Evolutionary conservation across 2,329 filamentous ascomycete species (phyloP), one percentile per base, ranked within the genome.

Genomic region (Neobulgaria alba): DNA sequence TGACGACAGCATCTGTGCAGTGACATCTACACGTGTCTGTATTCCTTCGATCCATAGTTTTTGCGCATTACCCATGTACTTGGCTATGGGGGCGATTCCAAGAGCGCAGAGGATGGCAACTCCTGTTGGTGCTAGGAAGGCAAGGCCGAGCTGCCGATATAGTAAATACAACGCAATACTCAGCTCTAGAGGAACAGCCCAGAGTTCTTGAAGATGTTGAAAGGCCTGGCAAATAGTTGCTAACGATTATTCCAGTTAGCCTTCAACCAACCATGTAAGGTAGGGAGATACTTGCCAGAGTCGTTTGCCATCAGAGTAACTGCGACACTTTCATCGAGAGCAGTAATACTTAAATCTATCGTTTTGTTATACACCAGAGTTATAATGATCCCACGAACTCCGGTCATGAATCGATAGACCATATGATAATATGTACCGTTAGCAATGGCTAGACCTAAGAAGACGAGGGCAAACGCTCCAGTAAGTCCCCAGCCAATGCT

Each of bases 291-390:
- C 42, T 34, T 42, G 46, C 48, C 48, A 19, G 50, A 47, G 35
- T 64, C 57, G 34, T 54, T 59, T 50, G 59, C 32, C 57, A 59
- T 59, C 21, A 59, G 41, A 14, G 57, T 55, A 2, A 58, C 45
- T 8, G 55, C 54, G 17, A 47, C 53, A 10, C 48, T 50, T 30
- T 57, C 53, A 33, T 56, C 46, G 2, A 55, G 36, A 16, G 44
- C 47, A 1, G 47, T 54, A 14, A 54, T 51, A 21, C 45, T 52
- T 33, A 58, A 33, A 29, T 52, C 45, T n/a, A 57, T 43, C 1
- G 55, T 58, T 26, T 58, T 55, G 12, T 40, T 44, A 39, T 57
- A 59, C 5, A 59, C 51, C 10, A 54, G 41, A 10, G 47, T 39
- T 31, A 56, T 49, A 10, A 58, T 39, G 20, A 46, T 49, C 15